Evolutionary conservation across 306 rosid species (phyloP).

Genomic region (Trichosanthes cucumerina): DNA sequence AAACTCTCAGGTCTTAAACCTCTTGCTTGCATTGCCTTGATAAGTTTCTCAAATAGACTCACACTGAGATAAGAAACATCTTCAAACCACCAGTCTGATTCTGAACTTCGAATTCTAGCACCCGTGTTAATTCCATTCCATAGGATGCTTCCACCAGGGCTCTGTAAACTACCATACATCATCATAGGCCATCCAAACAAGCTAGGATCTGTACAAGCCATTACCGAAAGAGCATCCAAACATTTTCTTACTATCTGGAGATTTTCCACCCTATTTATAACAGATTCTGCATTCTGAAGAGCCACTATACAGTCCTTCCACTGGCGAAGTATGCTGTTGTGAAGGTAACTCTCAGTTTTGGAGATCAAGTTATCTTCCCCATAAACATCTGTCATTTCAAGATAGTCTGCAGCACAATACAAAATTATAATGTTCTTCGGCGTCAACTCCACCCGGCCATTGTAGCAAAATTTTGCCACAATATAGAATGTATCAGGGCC

Average conservation of each 20-base stretch:
- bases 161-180: slow-evolving; percentile 97
- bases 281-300: slow-evolving; percentile 66
- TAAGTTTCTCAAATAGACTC: slow-evolving; percentile 62
- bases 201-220: slow-evolving; percentile 94
- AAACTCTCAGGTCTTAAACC: slow-evolving; percentile 75
- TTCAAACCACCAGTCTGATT: slow-evolving; percentile 99
- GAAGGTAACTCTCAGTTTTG: slow-evolving; percentile 60
- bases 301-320: slow-evolving; percentile 97
- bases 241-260: slow-evolving; percentile 59
- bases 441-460: slow-evolving; percentile 52
- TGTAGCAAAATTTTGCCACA: slow-evolving; percentile 70
- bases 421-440: slow-evolving; percentile 56
- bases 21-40: slow-evolving; percentile 73
- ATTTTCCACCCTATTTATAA: slow-evolving; percentile 52
- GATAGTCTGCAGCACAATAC: slow-evolving; percentile 75
- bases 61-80: slow-evolving; percentile 83
- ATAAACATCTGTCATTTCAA: slow-evolving; percentile 79
- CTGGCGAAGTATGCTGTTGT: slow-evolving; percentile 48
- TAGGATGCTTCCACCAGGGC: slow-evolving; percentile 96
- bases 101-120: slow-evolving; percentile 73
- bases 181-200: slow-evolving; percentile 99
- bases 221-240: slow-evolving; percentile 66
- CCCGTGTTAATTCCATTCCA: slow-evolving; percentile 99
- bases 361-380: slow-evolving; percentile 75
- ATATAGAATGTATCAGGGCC: slow-evolving; percentile 67